Base-by-base conservation (phyloP, 805 yeast genomes). In the Candida broadrunensis region DNA sequence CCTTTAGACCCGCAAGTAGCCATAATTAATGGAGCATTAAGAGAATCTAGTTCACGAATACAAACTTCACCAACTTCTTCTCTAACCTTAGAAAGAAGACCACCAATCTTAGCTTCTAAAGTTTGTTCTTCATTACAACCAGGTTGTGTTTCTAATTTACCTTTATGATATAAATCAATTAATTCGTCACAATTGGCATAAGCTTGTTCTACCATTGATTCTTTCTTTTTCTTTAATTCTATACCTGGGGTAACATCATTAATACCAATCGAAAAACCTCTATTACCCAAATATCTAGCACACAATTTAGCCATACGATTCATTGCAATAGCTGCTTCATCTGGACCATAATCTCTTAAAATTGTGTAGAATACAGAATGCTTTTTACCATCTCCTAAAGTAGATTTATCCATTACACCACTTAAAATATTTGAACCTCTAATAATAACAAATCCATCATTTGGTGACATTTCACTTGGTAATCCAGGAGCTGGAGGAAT, bases 1-100 rank as follows among this genome's bases (percentile, higher is more conserved):
- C 99, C 99, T 65, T 93, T 93, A 32, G 98, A 91, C 53, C 99
- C 99, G 77, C 98, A 93, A 1, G 96, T 88, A 11, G 99, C 97
- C 99, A 93, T 93, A 59, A 93, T 91, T 56, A 93, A 77, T 31
- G 99, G 99, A 18, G 99, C 96, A 60, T 93, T 93, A 37, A 88
- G 78, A 38, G 84, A 79, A 50, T 87, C 97, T 44, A 93, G 72
- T 65, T 93, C 98, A 40, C 75, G 79, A 57, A 95, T 91, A 74
- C 99, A 95, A 45, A 89, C 96, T 51, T 91, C 98, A 63, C 99
- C 99, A 14, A 91, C 98, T 64, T 93, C 96, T 72, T 91, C 99
- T 78, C 99, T 84, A 42, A 93, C 99, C 59, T 90, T 93, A 14
- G 99, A 93, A 46, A 93, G 72, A 36, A 93, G 67, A 51, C 99